phyloP scores from a whole-genome alignment of 1,284 basidiomycete genomes.

The Psilocybe mexicana region DNA sequence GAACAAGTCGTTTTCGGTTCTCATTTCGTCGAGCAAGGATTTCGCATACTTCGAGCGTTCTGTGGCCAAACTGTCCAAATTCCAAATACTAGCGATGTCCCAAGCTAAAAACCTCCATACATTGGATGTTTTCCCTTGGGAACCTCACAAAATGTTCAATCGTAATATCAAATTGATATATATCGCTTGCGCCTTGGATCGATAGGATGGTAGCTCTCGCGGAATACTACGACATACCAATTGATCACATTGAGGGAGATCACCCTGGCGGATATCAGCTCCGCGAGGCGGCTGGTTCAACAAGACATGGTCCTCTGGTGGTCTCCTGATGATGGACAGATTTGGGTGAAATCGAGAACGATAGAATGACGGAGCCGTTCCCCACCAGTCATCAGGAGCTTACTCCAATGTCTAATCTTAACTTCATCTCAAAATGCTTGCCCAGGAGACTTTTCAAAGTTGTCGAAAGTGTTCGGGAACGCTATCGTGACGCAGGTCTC shows the following conservation, averaged over 20 bases:
- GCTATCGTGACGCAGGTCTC: slow-evolving; percentile 61
- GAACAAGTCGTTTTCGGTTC: slow-evolving; percentile 71
- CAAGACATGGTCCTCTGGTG: slow-evolving; percentile 98
- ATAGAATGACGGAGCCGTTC: slow-evolving; percentile 80
- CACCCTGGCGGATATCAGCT: slow-evolving; percentile 92
- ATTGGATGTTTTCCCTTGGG: slow-evolving; percentile 80
- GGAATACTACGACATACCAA: slow-evolving; percentile 89
- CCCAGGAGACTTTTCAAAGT: slow-evolving; percentile 81
- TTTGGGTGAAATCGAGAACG: slow-evolving; percentile 91
- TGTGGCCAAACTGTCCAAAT: slow-evolving; percentile 76
- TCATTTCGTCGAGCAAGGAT: slow-evolving; percentile 87
- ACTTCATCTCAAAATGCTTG: slow-evolving; percentile 80
- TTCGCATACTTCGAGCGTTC: slow-evolving; percentile 82
- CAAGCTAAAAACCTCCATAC: slow-evolving; percentile 74
- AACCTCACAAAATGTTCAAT: slow-evolving; percentile 78
- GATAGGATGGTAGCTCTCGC: slow-evolving; percentile 82
- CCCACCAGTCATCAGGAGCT: slow-evolving; percentile 77
- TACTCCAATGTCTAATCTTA: slow-evolving; percentile 89
- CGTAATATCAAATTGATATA: slow-evolving; percentile 53
- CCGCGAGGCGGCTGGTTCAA: slow-evolving; percentile 82
- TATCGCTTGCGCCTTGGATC: slow-evolving; percentile 80
- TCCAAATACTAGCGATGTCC: slow-evolving; percentile 88
- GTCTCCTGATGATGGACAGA: slow-evolving; percentile 90
- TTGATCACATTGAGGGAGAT: slow-evolving; percentile 91
- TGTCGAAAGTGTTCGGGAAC: slow-evolving; percentile 69